Base-by-base conservation (phyloP, 768 basidiomycete genomes). In the Favolaschia claudopus region DNA sequence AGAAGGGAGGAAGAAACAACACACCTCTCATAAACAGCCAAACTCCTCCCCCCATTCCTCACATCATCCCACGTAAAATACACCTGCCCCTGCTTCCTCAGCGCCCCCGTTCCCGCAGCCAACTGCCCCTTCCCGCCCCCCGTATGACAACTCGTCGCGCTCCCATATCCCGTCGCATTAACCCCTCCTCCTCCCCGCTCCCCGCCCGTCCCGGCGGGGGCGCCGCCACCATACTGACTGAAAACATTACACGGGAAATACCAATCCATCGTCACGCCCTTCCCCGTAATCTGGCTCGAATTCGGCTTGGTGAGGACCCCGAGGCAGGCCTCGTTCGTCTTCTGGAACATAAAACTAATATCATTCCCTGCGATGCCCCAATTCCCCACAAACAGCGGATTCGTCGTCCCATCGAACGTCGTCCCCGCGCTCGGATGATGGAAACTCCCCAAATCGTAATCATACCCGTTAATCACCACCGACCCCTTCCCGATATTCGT, bases 221-320 rank as follows among this genome's bases (percentile, higher is more conserved):
- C 4, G 77, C 76, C 12, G 71, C 85, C 6, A n/a, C 89, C 87
- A 63, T 80, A 81, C 75, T 96, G 95, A 65, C 86, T 83, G 77
- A 82, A 90, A 40, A 96, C 76, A 69, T 99, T 99, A 81, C 97
- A 99, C 1, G 97, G 97, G 76, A 99, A 97, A 73, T 98, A 98
- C 96, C 96, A 99, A 61, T 93, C 91, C 67, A 95, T 74, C 43
- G 78, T 70, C 46, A 78, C 75, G 29, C 86, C 86, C 7, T 71
- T 82, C 31, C 85, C 84, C 4, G 85, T 79, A 67, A 98, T 96
- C 20, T 17, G 5, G 53, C 82, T 84, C 7, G 91, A 91, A 40
- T 84, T 87, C 27, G 79, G 64, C 63, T 87, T 85, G 4, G 85
- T 89, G 67, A 99, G 89, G 70, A 94, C 67, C 8, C 85, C 85